Conservation (phyloP, 306 rosid genomes). For the Quercus ilex region DNA sequence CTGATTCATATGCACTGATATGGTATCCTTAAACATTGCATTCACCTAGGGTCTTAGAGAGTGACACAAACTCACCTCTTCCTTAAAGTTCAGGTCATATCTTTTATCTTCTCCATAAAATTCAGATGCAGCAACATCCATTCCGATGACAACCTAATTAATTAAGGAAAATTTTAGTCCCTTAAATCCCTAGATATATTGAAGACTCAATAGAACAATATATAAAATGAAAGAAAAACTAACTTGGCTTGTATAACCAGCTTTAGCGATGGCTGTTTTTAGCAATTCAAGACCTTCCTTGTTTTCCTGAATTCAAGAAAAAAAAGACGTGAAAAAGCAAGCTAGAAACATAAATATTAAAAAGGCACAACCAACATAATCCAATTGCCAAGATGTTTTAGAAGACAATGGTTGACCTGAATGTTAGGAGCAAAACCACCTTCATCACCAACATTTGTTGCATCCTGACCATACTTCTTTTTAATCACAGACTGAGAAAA, state of each 20-base stretch:
- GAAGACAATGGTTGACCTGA: slow-evolving; percentile 47
- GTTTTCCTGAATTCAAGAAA: slow-evolving; percentile 62
- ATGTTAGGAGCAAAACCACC: slow-evolving; percentile 99
- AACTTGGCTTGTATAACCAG: slow-evolving; percentile 94
- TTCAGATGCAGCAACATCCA: slow-evolving; percentile 99
- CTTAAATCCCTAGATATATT: background rate
- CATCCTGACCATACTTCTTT: slow-evolving; percentile 98
- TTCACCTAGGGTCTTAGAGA: background rate
- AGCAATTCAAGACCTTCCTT: slow-evolving; percentile 98
- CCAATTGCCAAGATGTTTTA: background rate
- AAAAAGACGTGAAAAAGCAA: slow-evolving; percentile 8
- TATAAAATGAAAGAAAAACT: slow-evolving; percentile 15
- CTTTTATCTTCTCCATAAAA: slow-evolving; percentile 71
- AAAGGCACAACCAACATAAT: background rate
- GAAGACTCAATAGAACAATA: slow-evolving; percentile 9
- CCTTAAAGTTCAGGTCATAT: slow-evolving; percentile 96
- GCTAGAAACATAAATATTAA: background rate
- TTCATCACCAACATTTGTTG: slow-evolving; percentile 96
- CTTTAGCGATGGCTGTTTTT: slow-evolving; percentile 90
- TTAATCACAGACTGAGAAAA: slow-evolving; percentile 80
- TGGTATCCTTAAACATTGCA: no score
- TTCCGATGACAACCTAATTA: slow-evolving; percentile 90
- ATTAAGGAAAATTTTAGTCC: slow-evolving; percentile 5
- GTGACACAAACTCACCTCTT: slow-evolving; percentile 53
- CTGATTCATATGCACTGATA: no score